Base-by-base conservation (phyloP, 78 protist species). In the Dictyostelium discoideum region DNA sequence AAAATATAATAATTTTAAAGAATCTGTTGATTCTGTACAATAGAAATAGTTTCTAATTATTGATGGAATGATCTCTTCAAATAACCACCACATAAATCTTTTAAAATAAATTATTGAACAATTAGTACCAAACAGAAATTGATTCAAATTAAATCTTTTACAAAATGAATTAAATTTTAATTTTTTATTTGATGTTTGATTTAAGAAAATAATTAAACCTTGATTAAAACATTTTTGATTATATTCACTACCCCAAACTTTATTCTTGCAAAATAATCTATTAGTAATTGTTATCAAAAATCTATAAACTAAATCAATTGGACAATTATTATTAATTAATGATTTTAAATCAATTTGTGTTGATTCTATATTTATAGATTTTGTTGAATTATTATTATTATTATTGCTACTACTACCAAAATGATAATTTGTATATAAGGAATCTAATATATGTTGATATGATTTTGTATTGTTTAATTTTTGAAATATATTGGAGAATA, bases 21-120 rank as follows among this genome's bases (percentile, higher is more conserved):
- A 44, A 44, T 39, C 8, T 3, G 29, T 24, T 13, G 63, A 22
- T 24, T 79, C 84, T 9, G 84, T 79, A 44, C 84, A 79, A 79
- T 79, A 79, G 22, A 79, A 79, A 11, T 44, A 79, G n/a, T 79
- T 79, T 46, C 63, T 79, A 79, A 79, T 46, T 1, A 79, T 44
- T 8, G 54, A 22, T 54, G 72, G 72, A 9, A 82, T 20, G 9
- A 82, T 29, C 3, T 82, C 72, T 39, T 82, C 72, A 82, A 82
- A 82, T 44, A 82, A 10, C 86, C 86, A 82, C 86, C 86, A 82
- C 26, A 50, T 50, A 16, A 82, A 82, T 16, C 86, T 82, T 29
- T 39, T 50, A 18, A 82, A 44, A n/a, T 79, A 79, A 20, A 60
- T 60, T 4, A 5, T 20, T 4, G 69, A 60, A 20, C 69, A 60